Percentiles rank a stretch among this genome's conserved stretches.
Evolutionary conservation across 2,329 filamentous ascomycete species (phyloP).

Genomic region (Fusarium multiceps): DNA sequence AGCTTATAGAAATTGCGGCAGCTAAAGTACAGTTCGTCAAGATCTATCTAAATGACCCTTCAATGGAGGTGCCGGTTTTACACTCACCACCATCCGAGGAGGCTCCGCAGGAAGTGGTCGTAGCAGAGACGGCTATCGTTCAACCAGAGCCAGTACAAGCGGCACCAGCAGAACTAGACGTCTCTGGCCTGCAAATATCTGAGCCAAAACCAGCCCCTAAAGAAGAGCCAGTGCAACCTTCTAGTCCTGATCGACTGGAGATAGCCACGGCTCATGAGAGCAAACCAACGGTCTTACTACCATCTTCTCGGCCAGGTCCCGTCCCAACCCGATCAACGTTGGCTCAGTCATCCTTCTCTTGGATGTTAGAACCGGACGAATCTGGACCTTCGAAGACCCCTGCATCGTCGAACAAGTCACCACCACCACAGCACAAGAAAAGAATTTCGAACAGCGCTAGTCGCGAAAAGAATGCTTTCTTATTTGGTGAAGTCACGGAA

Average conservation of each 20-base stretch:
- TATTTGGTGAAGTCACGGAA: constrained; percentile 66
- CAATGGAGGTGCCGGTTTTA: constrained; percentile 59
- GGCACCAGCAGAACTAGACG: constrained; percentile 18
- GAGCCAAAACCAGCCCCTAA: constrained; percentile 11
- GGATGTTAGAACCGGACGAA: constrained; percentile 76
- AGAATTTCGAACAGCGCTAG: constrained; percentile 57
- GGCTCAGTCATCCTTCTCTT: constrained; percentile 80
- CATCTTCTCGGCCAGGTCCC: constrained; percentile 42
- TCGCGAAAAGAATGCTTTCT: constrained; percentile 67
- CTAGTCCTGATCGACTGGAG: constrained; percentile 36
- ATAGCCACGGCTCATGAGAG: constrained; percentile 34
- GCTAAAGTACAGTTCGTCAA: constrained; percentile 75
- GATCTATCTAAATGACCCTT: constrained; percentile 69
- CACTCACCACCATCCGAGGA: constrained; percentile 34
- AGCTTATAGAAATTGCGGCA: constrained; percentile 67
- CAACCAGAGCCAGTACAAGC: constrained; percentile 29
- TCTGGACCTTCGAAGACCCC: constrained; percentile 43
- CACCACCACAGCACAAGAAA: constrained; percentile 54
- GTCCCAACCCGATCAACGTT: constrained; percentile 73
- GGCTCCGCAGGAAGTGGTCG: constrained; percentile 16
- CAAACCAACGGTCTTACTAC: constrained; percentile 7
- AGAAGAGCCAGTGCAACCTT: constrained; percentile 7
- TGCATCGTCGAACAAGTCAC: constrained; percentile 46
- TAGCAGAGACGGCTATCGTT: constrained; percentile 21
- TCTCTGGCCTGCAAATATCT: constrained; percentile 37